A percentile compares a stretch with the other conserved stretches of the same genome.
Conservation (phyloP, 2,329 filamentous ascomycete species). For the Proliferodiscus dingleyae region DNA sequence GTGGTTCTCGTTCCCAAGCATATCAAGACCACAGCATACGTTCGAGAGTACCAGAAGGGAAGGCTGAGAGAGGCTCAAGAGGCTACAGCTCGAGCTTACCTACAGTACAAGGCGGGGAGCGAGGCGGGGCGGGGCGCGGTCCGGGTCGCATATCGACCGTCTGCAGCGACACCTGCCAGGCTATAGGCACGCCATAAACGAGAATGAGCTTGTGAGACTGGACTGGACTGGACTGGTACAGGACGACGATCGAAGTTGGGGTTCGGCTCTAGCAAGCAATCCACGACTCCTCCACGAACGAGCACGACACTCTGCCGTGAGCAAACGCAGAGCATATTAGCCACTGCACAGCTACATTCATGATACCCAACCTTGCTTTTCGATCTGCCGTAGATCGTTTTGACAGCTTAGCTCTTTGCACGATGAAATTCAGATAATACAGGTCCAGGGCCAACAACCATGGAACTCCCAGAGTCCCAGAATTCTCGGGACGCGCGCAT, state of each 20-base stretch:
- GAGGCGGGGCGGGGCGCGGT: too few relatives aligned
- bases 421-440: constrained; percentile 24
- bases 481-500: constrained; percentile 77
- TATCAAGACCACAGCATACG: background rate
- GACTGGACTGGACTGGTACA: background rate
- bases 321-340: constrained; percentile 5
- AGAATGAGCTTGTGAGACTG: too few relatives aligned
- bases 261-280: background rate
- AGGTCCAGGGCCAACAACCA: constrained; percentile 16
- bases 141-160: background rate
- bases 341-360: constrained; percentile 9
- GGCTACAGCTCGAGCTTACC: too few relatives aligned
- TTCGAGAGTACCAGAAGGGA: background rate
- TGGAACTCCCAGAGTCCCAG: constrained; percentile 69
- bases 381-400: constrained; percentile 9
- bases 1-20: too few relatives aligned
- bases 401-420: constrained; percentile 2
- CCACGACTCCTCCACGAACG: background rate
- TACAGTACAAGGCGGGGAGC: too few relatives aligned
- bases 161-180: background rate
- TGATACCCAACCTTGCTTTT: constrained; percentile 16
- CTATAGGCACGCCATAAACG: background rate
- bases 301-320: too few relatives aligned
- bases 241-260: background rate
- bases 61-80: too few relatives aligned